These are phyloP conservation scores for Ceratocystiopsis brevicomis DNA, from an alignment of 2,329 filamentous ascomycete genomes.

Conservation along the genomic window DNA sequence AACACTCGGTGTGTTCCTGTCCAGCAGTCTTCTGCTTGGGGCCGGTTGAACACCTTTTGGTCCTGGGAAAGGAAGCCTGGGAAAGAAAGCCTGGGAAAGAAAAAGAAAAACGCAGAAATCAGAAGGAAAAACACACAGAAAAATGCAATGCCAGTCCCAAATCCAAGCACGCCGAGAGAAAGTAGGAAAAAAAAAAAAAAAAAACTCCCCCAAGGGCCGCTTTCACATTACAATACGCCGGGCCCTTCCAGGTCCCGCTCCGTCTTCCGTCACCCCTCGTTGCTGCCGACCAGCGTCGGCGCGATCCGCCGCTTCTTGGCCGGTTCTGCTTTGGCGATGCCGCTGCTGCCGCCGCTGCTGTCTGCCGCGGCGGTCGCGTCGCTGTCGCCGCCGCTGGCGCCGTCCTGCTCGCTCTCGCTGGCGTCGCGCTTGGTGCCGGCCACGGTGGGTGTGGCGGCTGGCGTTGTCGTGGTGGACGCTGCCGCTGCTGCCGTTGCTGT, in stretches of 20 bases:
- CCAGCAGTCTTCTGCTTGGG: no score
- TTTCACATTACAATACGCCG: not conserved
- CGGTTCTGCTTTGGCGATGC: conserved; percentile 23
- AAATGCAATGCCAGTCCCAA: not conserved
- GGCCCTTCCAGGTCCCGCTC: not conserved
- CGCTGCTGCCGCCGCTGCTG: conserved; percentile 36
- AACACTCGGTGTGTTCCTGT: no score
- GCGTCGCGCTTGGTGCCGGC: conserved; percentile 37
- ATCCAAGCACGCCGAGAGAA: not conserved
- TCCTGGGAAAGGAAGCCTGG: not conserved
- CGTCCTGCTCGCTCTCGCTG: no score
- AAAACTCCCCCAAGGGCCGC: not conserved
- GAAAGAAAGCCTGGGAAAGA: not conserved
- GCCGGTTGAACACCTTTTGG: no score
- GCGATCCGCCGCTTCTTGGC: conserved; percentile 54
- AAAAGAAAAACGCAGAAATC: not conserved
- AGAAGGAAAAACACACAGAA: not conserved
- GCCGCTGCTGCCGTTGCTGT: no score
- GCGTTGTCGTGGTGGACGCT: no score
- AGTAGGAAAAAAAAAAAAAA: not conserved
- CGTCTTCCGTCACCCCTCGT: not conserved
- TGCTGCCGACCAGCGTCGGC: conserved; percentile 35
- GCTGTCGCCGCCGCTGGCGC: conserved; percentile 18
- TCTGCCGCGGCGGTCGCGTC: conserved; percentile 9
- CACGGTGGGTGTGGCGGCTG: not conserved